Percentiles rank a stretch among this genome's conserved stretches.
Evolutionary conservation across 2,329 filamentous ascomycete genomes (phyloP).

Genomic region (Cladosporium oxysporum): DNA sequence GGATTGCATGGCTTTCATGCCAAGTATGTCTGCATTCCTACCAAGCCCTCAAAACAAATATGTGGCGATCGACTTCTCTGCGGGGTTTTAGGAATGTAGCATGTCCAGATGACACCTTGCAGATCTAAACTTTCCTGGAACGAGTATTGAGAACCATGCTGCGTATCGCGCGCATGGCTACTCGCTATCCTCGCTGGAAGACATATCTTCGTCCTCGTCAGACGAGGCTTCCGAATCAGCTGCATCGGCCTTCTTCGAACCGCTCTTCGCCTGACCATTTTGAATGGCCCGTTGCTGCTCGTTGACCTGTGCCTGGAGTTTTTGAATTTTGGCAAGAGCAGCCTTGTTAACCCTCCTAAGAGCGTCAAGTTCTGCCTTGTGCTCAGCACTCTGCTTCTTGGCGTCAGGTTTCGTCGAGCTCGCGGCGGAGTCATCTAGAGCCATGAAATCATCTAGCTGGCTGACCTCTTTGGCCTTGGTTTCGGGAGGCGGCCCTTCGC

Average conservation of each 20-base stretch:
- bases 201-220: conserved; percentile 13
- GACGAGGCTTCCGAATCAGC: conserved; percentile 6
- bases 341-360: conserved; percentile 49
- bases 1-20: not conserved
- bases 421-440: conserved; percentile 31
- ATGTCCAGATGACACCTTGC: conserved; percentile 13
- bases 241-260: conserved; percentile 20
- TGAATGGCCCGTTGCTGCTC: conserved; percentile 24
- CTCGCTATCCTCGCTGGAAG: conserved; percentile 17
- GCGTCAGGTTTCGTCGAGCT: conserved; percentile 20
- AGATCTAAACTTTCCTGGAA: conserved; percentile 4
- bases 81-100: conserved; percentile 32
- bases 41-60: conserved; percentile 35
- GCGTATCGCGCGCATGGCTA: not conserved
- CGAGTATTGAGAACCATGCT: not conserved
- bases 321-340: conserved; percentile 48
- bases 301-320: conserved; percentile 44
- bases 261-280: conserved; percentile 7
- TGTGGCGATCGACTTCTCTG: conserved; percentile 22
- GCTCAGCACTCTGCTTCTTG: conserved; percentile 33
- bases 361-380: conserved; percentile 44
- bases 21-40: conserved; percentile 30
- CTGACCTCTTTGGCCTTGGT: conserved; percentile 21
- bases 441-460: conserved; percentile 41
- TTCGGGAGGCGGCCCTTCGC: conserved; percentile 33